phyloP scores from a whole-genome alignment of 805 yeast genomes.

The Candida dendrica region DNA sequence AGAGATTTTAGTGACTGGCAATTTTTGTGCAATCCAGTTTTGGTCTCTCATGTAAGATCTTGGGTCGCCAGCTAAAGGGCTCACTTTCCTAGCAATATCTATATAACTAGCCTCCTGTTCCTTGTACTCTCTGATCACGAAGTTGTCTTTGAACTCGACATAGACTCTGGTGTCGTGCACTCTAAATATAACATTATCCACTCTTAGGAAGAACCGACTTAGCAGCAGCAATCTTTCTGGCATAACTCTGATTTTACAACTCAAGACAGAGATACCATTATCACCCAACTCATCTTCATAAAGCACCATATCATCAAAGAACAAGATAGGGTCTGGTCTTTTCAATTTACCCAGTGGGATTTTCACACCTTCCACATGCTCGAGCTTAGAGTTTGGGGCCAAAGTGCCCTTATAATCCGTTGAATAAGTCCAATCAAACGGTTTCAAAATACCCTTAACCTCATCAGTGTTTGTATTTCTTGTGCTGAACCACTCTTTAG shows the following conservation, averaged over 20 bases:
- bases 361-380: constrained; percentile 11
- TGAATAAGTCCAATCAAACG: constrained; percentile 96
- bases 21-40: constrained; percentile 71
- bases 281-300: constrained; percentile 96
- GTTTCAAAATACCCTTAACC: constrained; percentile 59
- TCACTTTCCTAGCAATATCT: constrained; percentile 33
- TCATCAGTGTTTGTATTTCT: constrained; percentile 29
- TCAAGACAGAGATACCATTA: constrained; percentile 79
- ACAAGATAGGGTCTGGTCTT: constrained; percentile 76
- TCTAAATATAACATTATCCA: constrained; percentile 82
- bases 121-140: constrained; percentile 71
- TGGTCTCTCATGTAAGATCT: constrained; percentile 69
- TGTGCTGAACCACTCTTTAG: constrained; percentile 66
- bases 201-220: constrained; percentile 74
- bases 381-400: constrained; percentile 7
- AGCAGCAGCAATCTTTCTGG: constrained; percentile 66
- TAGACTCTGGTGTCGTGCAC: constrained; percentile 80
- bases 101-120: constrained; percentile 54
- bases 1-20: constrained; percentile 34
- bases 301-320: constrained; percentile 80
- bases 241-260: constrained; percentile 86
- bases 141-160: constrained; percentile 62
- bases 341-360: constrained; percentile 70
- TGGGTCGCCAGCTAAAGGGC: constrained; percentile 54
- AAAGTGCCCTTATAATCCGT: constrained; percentile 67